These are phyloP conservation scores for Fistulinella cinereoalba DNA, from an alignment of 1,284 basidiomycete genomes.

Conservation along the genomic window DNA sequence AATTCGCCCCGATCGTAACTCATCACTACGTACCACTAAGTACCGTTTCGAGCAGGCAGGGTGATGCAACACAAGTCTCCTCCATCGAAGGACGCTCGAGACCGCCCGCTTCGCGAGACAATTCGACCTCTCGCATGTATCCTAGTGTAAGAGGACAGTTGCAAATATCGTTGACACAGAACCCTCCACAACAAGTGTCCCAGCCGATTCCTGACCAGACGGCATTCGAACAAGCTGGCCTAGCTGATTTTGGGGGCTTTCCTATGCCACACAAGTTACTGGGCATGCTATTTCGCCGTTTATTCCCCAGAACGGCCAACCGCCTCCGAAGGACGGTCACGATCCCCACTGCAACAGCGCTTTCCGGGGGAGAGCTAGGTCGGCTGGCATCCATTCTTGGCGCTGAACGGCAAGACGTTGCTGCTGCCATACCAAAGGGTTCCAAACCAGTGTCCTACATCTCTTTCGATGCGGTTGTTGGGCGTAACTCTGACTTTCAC, in stretches of 20 bases:
- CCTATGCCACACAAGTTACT: conserved; percentile 74
- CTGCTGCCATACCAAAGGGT: conserved; percentile 34
- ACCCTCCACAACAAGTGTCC: conserved; percentile 14
- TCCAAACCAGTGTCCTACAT: conserved; percentile 76
- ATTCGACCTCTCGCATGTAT: conserved; percentile 14
- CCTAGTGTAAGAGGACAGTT: conserved; percentile 8
- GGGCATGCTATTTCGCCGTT: conserved; percentile 42
- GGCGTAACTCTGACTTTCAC: conserved; percentile 86
- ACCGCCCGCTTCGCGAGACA: conserved; percentile 6
- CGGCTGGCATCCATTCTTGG: conserved; percentile 20
- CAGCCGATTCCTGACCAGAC: conserved; percentile 24
- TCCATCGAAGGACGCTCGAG: conserved; percentile 4
- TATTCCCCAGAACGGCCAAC: conserved; percentile 58
- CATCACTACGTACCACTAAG: conserved; percentile 21
- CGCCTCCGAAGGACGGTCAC: conserved; percentile 65
- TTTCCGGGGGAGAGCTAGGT: conserved; percentile 39
- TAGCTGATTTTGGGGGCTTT: conserved; percentile 80
- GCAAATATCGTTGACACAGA: conserved; percentile 12
- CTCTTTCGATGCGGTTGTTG: conserved; percentile 81
- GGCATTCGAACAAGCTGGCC: conserved; percentile 30
- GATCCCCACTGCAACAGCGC: conserved; percentile 68
- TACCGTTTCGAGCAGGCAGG: conserved; percentile 2
- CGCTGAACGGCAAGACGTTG: conserved; percentile 8
- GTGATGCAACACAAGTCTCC: neutral
- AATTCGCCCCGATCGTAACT: conserved; percentile 38